Conservation (phyloP, 345 rosid species). For the Eutrema japonicum region DNA sequence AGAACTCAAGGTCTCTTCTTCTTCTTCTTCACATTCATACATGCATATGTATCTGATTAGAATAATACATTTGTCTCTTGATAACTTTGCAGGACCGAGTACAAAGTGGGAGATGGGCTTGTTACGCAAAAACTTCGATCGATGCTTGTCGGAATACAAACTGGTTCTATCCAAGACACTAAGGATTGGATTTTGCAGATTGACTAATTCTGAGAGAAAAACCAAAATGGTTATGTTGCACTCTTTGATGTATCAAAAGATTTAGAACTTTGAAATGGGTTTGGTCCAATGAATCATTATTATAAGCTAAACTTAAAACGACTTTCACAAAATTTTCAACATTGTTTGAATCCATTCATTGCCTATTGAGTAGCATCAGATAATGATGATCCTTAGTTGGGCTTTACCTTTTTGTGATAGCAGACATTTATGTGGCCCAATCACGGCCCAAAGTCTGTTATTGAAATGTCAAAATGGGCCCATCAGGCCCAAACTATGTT, state of each 20-base stretch:
- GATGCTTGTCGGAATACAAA: slow-evolving; percentile 56
- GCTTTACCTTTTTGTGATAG: no score
- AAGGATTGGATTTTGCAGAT: slow-evolving; percentile 56
- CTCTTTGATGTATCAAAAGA: slow-evolving; percentile 13
- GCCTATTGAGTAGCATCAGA: neutral
- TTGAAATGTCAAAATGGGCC: neutral
- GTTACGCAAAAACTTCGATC: slow-evolving; percentile 43
- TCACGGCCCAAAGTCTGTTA: neutral
- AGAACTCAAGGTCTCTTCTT: slow-evolving; percentile 52
- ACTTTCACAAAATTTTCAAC: no score
- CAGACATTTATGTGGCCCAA: no score
- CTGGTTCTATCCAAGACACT: slow-evolving; percentile 57
- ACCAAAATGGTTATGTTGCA: slow-evolving; percentile 3
- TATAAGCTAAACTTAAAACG: no score
- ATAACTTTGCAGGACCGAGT: slow-evolving; percentile 53
- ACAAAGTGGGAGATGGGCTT: slow-evolving; percentile 43
- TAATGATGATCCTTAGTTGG: no score
- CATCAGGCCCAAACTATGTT: neutral
- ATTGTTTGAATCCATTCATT: no score
- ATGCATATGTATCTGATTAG: neutral
- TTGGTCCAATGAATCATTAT: no score
- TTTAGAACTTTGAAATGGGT: no score
- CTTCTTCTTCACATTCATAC: slow-evolving; percentile 1
- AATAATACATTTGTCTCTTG: neutral
- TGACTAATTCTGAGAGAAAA: slow-evolving; percentile 28